Conservation (phyloP, 2,329 filamentous ascomycete species). For the Ophiobolus disseminans region DNA sequence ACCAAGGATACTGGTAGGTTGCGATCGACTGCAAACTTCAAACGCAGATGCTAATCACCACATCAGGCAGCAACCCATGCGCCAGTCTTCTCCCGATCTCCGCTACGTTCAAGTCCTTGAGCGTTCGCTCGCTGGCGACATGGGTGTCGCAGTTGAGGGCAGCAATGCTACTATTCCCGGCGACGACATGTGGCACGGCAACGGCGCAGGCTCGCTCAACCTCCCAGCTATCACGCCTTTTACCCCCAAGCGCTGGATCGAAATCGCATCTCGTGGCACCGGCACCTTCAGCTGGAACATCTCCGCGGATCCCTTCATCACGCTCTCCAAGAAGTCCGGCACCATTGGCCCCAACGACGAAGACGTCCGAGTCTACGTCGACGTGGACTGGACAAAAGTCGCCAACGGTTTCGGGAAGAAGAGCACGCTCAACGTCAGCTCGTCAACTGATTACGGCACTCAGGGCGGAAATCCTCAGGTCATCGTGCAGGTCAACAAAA, state of each 20-base stretch:
- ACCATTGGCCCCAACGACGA: constrained; percentile 38
- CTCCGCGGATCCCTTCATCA: constrained; percentile 47
- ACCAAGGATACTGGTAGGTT: constrained; percentile 49
- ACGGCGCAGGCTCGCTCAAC: constrained; percentile 50
- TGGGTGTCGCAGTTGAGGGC: constrained; percentile 70
- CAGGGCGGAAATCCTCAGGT: constrained; percentile 39
- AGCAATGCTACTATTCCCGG: constrained; percentile 72
- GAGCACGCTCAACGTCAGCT: constrained; percentile 44
- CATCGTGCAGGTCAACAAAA: constrained; percentile 46
- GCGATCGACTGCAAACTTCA: constrained; percentile 33
- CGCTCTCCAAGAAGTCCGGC: constrained; percentile 41
- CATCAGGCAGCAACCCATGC: constrained; percentile 73
- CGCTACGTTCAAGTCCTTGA: constrained; percentile 66
- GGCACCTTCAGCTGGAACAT: constrained; percentile 45
- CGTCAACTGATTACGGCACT: constrained; percentile 49
- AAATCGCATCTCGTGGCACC: constrained; percentile 46
- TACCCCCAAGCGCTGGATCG: constrained; percentile 45
- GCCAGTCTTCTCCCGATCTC: constrained; percentile 69
- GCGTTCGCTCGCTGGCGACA: constrained; percentile 65
- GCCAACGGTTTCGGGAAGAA: constrained; percentile 34
- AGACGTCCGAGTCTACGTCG: constrained; percentile 47
- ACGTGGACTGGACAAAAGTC: constrained; percentile 45
- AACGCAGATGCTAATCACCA: not conserved
- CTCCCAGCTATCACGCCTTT: constrained; percentile 43
- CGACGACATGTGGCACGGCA: constrained; percentile 67